These are phyloP conservation scores for Aristolochia contorta DNA, from an alignment of 164 flowering plant genomes.

Conservation along the genomic window DNA sequence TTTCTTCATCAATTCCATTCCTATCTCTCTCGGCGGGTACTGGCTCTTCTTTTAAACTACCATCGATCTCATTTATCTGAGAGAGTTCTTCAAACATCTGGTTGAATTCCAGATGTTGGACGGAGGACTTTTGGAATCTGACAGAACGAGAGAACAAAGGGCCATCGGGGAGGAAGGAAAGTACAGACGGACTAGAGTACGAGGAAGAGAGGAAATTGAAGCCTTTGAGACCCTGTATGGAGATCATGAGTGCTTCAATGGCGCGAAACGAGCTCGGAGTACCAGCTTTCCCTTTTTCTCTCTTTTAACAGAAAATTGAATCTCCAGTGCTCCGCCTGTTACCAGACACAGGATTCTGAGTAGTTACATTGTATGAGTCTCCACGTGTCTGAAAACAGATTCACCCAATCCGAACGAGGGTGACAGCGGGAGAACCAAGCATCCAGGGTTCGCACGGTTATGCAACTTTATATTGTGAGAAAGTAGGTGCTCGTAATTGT, in stretches of 20 bases:
- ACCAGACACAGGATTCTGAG: no score
- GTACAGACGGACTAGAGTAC: background rate
- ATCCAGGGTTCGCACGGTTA: no score
- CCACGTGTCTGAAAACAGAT: no score
- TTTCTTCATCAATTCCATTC: constrained; percentile 6
- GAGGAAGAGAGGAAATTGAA: constrained; percentile 1
- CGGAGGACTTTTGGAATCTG: constrained; percentile 10
- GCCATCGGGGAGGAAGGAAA: constrained; percentile 1
- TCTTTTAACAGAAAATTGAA: no score
- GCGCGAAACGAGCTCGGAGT: no score
- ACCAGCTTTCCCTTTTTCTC: no score
- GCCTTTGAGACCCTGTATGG: constrained; percentile 7
- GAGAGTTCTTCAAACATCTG: background rate
- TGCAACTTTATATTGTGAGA: no score
- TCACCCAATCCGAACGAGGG: no score
- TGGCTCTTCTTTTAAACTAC: background rate
- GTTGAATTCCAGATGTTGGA: constrained; percentile 6
- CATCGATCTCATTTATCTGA: background rate
- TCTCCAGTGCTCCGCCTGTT: no score
- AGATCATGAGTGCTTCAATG: constrained; percentile 5
- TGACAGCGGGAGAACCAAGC: no score
- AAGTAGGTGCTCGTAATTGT: no score
- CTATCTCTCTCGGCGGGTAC: background rate
- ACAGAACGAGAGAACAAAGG: background rate
- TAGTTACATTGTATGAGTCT: no score